Evolutionary conservation across 192 early-diverging fungal genomes (phyloP).

Genomic region (Phlyctochytrium planicorne): DNA sequence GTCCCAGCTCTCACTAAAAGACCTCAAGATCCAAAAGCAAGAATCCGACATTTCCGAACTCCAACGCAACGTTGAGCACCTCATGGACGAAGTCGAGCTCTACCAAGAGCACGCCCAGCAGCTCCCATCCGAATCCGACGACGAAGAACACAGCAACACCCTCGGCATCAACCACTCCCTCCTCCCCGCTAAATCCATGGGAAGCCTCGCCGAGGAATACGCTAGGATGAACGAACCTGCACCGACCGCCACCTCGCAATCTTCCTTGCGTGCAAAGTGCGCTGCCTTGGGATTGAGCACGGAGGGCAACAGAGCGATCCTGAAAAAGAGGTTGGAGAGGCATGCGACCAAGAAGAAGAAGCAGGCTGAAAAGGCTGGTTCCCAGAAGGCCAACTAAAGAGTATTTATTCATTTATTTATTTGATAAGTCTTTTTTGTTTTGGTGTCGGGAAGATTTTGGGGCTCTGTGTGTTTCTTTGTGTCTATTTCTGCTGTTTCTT

Average conservation of each 20-base stretch:
- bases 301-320: slow-evolving; percentile 22
- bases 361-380: slow-evolving; percentile 9
- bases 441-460: background rate
- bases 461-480: background rate
- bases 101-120: background rate
- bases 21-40: background rate
- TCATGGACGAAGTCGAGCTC: slow-evolving; percentile 5
- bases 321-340: slow-evolving; percentile 27
- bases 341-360: slow-evolving; percentile 24
- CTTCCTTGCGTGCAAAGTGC: slow-evolving; percentile 7
- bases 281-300: slow-evolving; percentile 25
- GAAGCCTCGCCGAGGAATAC: background rate
- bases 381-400: background rate
- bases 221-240: background rate
- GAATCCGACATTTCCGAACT: slow-evolving; percentile 4
- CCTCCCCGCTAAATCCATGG: background rate
- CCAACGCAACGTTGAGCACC: background rate
- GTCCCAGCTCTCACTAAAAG: background rate
- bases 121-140: background rate
- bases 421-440: too few species aligned
- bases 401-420: too few species aligned
- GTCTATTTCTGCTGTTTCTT: background rate
- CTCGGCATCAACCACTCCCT: background rate
- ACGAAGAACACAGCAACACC: background rate
- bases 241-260: background rate